phyloP scores from a whole-genome alignment of 306 rosid genomes.

The Cajanus cajan region DNA sequence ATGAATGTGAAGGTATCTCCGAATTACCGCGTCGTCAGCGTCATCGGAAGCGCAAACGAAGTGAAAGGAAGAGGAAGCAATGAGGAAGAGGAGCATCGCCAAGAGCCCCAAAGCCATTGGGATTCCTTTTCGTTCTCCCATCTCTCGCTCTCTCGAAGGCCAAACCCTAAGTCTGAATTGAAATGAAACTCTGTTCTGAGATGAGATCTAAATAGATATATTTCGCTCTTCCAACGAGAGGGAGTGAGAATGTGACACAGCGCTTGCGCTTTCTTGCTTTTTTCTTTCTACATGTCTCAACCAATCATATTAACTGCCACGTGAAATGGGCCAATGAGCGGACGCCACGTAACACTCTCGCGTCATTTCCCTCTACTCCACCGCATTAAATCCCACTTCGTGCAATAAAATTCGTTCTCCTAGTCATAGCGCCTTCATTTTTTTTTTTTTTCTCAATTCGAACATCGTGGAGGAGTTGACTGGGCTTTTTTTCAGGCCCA shows the following conservation, averaged over 20 bases:
- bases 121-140: slow-evolving; percentile 40
- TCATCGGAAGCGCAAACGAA: slow-evolving; percentile 64
- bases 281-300: slow-evolving; percentile 42
- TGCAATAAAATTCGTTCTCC: neutral
- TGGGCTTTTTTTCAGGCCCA: slow-evolving; percentile 18
- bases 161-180: slow-evolving; percentile 23
- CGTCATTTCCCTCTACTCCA: slow-evolving; percentile 18
- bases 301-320: slow-evolving; percentile 62
- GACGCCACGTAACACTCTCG: slow-evolving; percentile 38
- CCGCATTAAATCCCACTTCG: neutral
- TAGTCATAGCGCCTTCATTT: neutral
- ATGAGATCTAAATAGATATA: slow-evolving; percentile 32
- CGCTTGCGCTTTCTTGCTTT: neutral
- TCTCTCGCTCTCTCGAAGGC: neutral
- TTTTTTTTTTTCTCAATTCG: neutral
- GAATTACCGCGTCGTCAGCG: slow-evolving; percentile 34
- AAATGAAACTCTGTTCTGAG: neutral
- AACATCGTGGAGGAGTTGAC: neutral
- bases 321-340: slow-evolving; percentile 21
- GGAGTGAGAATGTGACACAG: neutral
- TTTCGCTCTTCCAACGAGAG: neutral
- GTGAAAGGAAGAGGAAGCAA: slow-evolving; percentile 46
- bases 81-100: slow-evolving; percentile 32
- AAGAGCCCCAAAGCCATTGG: slow-evolving; percentile 29
- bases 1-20: neutral